phyloP scores from a whole-genome alignment of 2,329 filamentous ascomycete species.

The Botryotinia convoluta region DNA sequence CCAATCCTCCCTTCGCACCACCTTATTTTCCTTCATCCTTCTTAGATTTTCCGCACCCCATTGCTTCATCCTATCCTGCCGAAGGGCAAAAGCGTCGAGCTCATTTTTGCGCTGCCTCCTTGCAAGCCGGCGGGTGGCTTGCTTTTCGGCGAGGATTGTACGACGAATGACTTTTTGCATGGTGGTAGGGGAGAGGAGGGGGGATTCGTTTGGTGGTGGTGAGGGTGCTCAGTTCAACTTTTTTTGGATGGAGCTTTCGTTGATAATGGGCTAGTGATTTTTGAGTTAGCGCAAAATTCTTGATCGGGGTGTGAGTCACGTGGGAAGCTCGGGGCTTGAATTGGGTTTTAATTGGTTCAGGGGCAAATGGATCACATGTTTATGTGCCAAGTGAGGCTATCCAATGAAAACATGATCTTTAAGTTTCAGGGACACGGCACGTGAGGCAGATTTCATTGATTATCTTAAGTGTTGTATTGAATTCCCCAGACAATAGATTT shows the following conservation, averaged over 20 bases:
- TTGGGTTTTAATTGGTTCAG: conserved; percentile 13
- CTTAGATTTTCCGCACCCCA: conserved; percentile 4
- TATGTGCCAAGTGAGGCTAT: neutral
- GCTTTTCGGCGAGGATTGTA: conserved; percentile 63
- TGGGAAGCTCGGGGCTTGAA: neutral
- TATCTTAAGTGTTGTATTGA: neutral
- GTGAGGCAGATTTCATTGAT: neutral
- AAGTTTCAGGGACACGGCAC: neutral
- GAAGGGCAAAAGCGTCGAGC: neutral
- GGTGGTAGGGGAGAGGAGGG: conserved; percentile 24
- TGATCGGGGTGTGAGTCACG: neutral
- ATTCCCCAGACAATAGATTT: neutral
- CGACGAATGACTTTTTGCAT: conserved; percentile 73
- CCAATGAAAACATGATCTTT: conserved; percentile 8
- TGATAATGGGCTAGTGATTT: conserved; percentile 7
- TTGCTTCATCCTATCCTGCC: neutral
- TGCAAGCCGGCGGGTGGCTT: conserved; percentile 50
- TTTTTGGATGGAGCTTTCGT: conserved; percentile 22
- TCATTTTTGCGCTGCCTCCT: conserved; percentile 38
- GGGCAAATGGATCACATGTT: neutral
- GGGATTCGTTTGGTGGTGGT: conserved; percentile 14
- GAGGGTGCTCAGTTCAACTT: conserved; percentile 16
- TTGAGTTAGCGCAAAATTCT: neutral
- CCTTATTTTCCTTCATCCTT: conserved; percentile 48
- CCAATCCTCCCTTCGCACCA: conserved; percentile 71